These are phyloP conservation scores for Colletotrichum musicola DNA, from an alignment of 2,329 filamentous ascomycete genomes.

Conservation along the genomic window DNA sequence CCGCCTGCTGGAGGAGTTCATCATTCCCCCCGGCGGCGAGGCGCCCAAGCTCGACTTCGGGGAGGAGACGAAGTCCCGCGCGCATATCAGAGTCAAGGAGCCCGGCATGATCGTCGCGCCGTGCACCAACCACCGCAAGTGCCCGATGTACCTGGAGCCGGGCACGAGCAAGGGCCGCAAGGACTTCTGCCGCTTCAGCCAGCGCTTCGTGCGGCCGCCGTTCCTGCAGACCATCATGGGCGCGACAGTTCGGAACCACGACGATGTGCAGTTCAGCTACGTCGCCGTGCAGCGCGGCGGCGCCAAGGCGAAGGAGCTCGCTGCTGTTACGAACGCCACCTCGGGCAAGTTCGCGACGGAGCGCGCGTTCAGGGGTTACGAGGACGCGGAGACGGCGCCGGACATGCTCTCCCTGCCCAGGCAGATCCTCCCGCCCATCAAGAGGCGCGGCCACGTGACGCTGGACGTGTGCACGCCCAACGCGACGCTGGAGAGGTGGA, in stretches of 20 bases:
- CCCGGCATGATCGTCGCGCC: constrained; percentile 75
- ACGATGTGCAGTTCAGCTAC: constrained; percentile 93
- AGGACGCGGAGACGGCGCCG: constrained; percentile 57
- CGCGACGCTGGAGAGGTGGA: constrained; percentile 93
- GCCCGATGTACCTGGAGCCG: constrained; percentile 86
- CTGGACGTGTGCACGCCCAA: constrained; percentile 91
- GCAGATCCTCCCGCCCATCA: constrained; percentile 82
- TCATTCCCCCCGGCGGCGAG: constrained; percentile 68
- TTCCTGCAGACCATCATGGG: constrained; percentile 85
- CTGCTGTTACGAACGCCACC: constrained; percentile 48
- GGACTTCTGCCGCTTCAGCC: constrained; percentile 91
- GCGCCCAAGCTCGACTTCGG: constrained; percentile 51
- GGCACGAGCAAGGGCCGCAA: constrained; percentile 81
- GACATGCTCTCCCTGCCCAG: constrained; percentile 81
- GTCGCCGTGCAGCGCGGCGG: constrained; percentile 85
- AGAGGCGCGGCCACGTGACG: constrained; percentile 88
- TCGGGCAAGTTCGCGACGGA: constrained; percentile 68
- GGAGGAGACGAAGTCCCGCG: constrained; percentile 55
- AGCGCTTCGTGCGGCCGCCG: constrained; percentile 86
- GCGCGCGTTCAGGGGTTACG: constrained; percentile 80
- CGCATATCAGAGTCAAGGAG: constrained; percentile 61
- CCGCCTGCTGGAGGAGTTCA: constrained; percentile 80
- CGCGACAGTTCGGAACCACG: constrained; percentile 80
- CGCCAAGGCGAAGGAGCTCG: constrained; percentile 41
- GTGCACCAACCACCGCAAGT: constrained; percentile 90